Percentiles rank a stretch among this genome's conserved stretches.
Evolutionary conservation across 768 basidiomycete species (phyloP).

Genomic region (Hydnum rufescens): DNA sequence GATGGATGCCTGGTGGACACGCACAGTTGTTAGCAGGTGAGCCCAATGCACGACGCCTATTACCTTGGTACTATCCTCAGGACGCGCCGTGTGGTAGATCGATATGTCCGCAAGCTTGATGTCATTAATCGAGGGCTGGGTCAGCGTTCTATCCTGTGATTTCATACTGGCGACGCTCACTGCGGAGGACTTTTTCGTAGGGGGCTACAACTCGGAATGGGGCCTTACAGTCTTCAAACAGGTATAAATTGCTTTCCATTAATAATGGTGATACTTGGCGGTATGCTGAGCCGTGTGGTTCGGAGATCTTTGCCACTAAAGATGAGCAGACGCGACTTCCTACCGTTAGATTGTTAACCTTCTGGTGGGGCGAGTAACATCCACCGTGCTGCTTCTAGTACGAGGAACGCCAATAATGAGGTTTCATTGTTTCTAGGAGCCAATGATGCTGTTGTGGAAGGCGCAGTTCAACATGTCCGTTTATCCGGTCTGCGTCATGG

Average conservation of each 20-base stretch:
- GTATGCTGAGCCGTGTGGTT: background rate
- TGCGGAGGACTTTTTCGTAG: background rate
- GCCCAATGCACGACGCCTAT: slow-evolving; percentile 14
- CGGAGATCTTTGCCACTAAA: slow-evolving; percentile 38
- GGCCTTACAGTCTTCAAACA: slow-evolving; percentile 58
- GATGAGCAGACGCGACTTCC: slow-evolving; percentile 29
- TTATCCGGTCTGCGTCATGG: background rate
- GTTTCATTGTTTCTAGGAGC: too few relatives aligned
- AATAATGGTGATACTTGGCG: background rate
- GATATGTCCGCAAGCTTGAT: slow-evolving; percentile 64
- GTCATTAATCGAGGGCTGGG: slow-evolving; percentile 68
- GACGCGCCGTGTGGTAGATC: slow-evolving; percentile 36
- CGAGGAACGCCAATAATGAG: too few relatives aligned
- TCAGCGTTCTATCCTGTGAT: background rate
- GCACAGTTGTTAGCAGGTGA: slow-evolving; percentile 46
- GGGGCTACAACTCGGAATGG: slow-evolving; percentile 79
- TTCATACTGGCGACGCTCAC: too few relatives aligned
- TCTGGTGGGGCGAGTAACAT: slow-evolving; percentile 54
- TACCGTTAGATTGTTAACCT: slow-evolving; percentile 48
- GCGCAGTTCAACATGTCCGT: slow-evolving; percentile 51
- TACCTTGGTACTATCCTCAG: slow-evolving; percentile 1
- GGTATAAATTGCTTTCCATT: too few relatives aligned
- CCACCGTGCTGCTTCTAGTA: too few relatives aligned
- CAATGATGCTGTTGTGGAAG: slow-evolving; percentile 60
- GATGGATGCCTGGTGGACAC: slow-evolving; percentile 41